phyloP scores from a whole-genome alignment of 2,329 filamentous ascomycete species.

The Raffaelea ambrosiae region DNA sequence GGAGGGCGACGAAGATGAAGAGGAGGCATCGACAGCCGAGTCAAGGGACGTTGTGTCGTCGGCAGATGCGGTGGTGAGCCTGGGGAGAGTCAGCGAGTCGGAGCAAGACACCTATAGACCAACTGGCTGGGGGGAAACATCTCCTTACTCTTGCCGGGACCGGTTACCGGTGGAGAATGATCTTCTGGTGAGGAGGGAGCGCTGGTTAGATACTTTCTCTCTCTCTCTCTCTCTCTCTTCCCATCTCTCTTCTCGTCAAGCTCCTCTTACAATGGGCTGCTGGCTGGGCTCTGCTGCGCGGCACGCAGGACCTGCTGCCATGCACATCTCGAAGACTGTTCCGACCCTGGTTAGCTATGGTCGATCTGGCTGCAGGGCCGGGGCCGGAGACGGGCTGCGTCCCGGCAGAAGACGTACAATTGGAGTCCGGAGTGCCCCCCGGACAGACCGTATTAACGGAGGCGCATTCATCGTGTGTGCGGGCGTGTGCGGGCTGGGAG shows the following conservation, averaged over 20 bases:
- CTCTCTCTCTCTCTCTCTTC: background rate
- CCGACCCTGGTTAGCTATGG: background rate
- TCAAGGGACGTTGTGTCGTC: background rate
- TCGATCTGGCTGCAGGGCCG: no score
- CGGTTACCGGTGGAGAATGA: no score
- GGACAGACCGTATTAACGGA: constrained; percentile 26
- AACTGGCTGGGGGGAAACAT: no score
- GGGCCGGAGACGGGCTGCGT: no score
- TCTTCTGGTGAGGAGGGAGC: no score
- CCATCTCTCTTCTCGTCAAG: background rate
- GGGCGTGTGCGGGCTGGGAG: no score
- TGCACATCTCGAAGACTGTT: constrained; percentile 6
- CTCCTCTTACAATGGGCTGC: constrained; percentile 13
- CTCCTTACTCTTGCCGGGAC: no score
- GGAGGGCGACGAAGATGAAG: no score
- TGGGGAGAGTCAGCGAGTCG: background rate
- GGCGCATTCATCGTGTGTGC: constrained; percentile 23
- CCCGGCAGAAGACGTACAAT: constrained; percentile 16
- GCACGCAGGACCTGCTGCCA: constrained; percentile 10
- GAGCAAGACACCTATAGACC: no score
- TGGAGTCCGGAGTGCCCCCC: constrained; percentile 20
- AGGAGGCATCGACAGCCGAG: background rate
- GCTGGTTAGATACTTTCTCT: no score
- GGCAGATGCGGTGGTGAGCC: background rate
- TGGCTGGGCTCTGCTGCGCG: constrained; percentile 3